phyloP scores from a whole-genome alignment of 1,284 basidiomycete genomes.

The Cystobasidiaceae sp. region DNA sequence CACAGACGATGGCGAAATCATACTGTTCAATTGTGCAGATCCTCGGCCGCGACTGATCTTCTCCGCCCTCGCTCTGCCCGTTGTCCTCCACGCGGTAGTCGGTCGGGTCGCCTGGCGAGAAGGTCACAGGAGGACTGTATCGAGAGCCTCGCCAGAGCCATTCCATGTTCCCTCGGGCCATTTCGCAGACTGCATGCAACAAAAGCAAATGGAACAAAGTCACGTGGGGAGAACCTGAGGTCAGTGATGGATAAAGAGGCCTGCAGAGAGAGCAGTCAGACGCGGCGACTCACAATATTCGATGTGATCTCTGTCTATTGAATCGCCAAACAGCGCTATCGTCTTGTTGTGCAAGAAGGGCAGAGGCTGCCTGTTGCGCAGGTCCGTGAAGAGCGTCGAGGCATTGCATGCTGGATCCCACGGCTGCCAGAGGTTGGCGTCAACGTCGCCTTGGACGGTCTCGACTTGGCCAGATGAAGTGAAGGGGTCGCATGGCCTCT shows the following conservation, averaged over 20 bases:
- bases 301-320: constrained; percentile 19
- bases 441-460: background rate
- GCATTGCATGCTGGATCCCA: constrained; percentile 17
- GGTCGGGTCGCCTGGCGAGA: constrained; percentile 5
- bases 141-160: constrained; percentile 9
- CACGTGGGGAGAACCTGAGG: too few species aligned
- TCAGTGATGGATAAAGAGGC: too few species aligned
- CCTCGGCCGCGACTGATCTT: constrained; percentile 1
- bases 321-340: constrained; percentile 12
- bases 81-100: background rate
- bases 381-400: constrained; percentile 7
- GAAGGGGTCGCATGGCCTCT: constrained; percentile 11
- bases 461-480: constrained; percentile 3
- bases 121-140: constrained; percentile 1
- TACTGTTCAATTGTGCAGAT: constrained; percentile 9
- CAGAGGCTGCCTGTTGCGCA: background rate
- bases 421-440: constrained; percentile 10
- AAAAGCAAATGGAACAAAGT: too few species aligned
- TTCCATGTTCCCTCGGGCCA: constrained; percentile 13
- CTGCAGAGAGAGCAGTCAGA: too few species aligned
- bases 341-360: constrained; percentile 20
- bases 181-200: constrained; percentile 5
- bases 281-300: constrained; percentile 16
- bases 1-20: constrained; percentile 13
- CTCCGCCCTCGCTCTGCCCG: constrained; percentile 3